phyloP scores from a whole-genome alignment of 164 flowering plant genomes.

The Stephania japonica region DNA sequence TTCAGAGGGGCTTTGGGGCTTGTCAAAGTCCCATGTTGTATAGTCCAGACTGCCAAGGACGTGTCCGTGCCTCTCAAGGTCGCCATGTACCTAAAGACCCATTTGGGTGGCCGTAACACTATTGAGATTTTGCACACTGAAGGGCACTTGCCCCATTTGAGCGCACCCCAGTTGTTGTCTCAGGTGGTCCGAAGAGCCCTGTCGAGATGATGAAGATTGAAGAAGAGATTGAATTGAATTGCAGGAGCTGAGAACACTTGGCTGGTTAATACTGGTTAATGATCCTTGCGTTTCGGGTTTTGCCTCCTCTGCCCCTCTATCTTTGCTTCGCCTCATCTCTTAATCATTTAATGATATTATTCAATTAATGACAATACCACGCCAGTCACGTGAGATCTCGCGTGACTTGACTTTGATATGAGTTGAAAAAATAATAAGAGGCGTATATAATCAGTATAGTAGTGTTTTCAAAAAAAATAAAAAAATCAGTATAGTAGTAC shows the following conservation, averaged over 20 bases:
- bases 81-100: slow-evolving; percentile 55
- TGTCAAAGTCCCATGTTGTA: slow-evolving; percentile 74
- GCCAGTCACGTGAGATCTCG: not conserved
- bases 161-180: slow-evolving; percentile 66
- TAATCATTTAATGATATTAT: not conserved
- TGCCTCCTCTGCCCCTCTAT: not conserved
- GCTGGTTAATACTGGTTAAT: slow-evolving; percentile 23
- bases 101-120: slow-evolving; percentile 72
- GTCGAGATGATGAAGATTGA: slow-evolving; percentile 30
- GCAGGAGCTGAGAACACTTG: slow-evolving; percentile 20
- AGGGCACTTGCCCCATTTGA: slow-evolving; percentile 90
- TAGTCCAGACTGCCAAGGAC: slow-evolving; percentile 78
- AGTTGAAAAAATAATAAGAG: not conserved
- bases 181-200: slow-evolving; percentile 57
- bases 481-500: no score
- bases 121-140: slow-evolving; percentile 61
- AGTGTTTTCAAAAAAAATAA: no score
- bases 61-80: slow-evolving; percentile 77
- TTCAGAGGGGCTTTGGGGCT: slow-evolving; percentile 55
- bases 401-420: not conserved
- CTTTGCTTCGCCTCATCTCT: not conserved
- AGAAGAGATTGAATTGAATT: not conserved
- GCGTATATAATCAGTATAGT: no score
- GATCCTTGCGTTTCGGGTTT: slow-evolving; percentile 5
- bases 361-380: not conserved